phyloP scores from a whole-genome alignment of 768 basidiomycete species.

The Lepiota brunneoincarnata region DNA sequence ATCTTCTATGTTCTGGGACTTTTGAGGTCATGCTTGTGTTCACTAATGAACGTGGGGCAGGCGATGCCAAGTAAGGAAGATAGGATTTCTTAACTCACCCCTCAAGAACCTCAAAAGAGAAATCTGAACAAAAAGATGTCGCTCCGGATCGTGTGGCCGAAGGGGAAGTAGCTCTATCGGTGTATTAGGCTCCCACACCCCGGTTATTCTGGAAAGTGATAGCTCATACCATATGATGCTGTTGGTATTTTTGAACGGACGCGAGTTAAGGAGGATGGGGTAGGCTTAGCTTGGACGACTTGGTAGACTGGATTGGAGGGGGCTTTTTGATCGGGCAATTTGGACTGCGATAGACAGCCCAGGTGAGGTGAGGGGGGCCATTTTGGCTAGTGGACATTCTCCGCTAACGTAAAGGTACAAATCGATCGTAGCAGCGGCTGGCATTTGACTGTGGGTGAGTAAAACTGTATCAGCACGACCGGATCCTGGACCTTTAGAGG shows the following conservation, averaged over 20 bases:
- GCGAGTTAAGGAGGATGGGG: background rate
- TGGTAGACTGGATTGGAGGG: background rate
- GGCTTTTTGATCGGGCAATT: background rate
- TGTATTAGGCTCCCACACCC: slow-evolving; percentile 1
- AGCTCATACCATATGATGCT: background rate
- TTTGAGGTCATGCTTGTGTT: background rate
- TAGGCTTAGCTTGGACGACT: background rate
- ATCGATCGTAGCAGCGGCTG: background rate
- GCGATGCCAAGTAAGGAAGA: background rate
- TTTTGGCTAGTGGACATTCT: no score
- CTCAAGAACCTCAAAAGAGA: background rate
- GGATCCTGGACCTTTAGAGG: background rate
- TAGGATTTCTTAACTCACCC: background rate
- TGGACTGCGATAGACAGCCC: background rate
- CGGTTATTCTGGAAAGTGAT: background rate
- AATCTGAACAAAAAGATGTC: background rate
- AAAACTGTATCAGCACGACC: no score
- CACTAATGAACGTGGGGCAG: no score
- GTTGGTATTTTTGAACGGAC: background rate
- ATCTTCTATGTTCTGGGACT: no score
- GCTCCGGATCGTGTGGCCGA: slow-evolving; percentile 5
- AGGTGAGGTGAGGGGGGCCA: background rate
- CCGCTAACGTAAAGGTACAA: background rate
- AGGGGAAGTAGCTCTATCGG: background rate
- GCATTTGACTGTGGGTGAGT: background rate